Evolutionary conservation across 352 stramenopile species (phyloP).

Genomic region (Pythium guiyangense): DNA sequence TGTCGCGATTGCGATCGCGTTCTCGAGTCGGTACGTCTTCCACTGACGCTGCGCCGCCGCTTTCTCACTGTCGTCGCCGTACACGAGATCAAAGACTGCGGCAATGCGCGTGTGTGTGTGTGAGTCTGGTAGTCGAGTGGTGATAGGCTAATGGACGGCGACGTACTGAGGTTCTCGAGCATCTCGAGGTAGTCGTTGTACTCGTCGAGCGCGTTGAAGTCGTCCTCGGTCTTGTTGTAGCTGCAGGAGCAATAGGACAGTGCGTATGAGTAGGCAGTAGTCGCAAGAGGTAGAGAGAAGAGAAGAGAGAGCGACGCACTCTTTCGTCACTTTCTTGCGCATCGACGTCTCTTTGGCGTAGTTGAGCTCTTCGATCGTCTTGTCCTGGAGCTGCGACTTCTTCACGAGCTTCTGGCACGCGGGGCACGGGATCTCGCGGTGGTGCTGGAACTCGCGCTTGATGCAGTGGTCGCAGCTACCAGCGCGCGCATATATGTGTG

Average conservation of each 20-base stretch:
- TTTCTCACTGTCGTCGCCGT: slow-evolving; percentile 71
- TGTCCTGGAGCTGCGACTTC: slow-evolving; percentile 87
- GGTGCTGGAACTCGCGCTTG: slow-evolving; percentile 85
- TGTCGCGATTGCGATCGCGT: slow-evolving; percentile 76
- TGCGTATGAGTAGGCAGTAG: no score
- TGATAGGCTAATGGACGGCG: no score
- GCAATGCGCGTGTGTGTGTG: no score
- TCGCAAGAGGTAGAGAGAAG: no score
- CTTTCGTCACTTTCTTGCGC: slow-evolving; percentile 85
- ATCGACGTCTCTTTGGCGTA: slow-evolving; percentile 84
- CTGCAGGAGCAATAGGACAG: no score
- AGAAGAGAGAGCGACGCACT: no score
- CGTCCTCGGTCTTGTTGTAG: slow-evolving; percentile 87
- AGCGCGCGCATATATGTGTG: background rate
- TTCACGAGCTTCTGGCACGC: slow-evolving; percentile 83
- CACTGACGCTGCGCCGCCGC: slow-evolving; percentile 71
- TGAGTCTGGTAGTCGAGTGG: no score
- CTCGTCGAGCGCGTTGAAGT: slow-evolving; percentile 84
- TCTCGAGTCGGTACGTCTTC: slow-evolving; percentile 83
- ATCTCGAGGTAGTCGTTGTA: slow-evolving; percentile 86
- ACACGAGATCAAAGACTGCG: slow-evolving; percentile 87
- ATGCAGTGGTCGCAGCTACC: slow-evolving; percentile 85
- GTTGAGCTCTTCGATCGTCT: slow-evolving; percentile 87
- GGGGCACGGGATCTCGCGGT: slow-evolving; percentile 81
- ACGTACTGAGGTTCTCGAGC: slow-evolving; percentile 83